These are phyloP conservation scores for Toxicodendron radicans DNA, from an alignment of 345 rosid species.

Conservation along the genomic window DNA sequence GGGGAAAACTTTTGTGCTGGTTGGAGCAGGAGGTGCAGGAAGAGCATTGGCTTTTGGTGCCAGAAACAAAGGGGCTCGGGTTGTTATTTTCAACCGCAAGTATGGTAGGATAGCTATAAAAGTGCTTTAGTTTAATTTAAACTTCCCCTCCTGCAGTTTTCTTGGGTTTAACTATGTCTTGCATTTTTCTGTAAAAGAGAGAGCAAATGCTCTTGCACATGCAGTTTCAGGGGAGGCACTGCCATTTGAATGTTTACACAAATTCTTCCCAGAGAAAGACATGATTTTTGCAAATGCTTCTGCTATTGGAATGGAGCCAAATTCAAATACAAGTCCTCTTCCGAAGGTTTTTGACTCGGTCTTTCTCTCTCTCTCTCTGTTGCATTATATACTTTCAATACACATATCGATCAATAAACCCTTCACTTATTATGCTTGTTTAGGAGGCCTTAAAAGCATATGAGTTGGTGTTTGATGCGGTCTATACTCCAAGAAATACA, in stretches of 20 bases:
- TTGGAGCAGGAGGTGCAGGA: slow-evolving; percentile 42
- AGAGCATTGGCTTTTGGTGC: slow-evolving; percentile 38
- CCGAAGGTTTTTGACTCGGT: slow-evolving; percentile 14
- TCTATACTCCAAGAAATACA: slow-evolving; percentile 38
- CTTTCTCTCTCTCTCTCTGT: slow-evolving; percentile 3
- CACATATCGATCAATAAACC: not conserved
- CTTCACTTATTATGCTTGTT: slow-evolving; percentile 17
- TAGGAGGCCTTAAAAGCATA: slow-evolving; percentile 34
- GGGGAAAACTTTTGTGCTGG: slow-evolving; percentile 31
- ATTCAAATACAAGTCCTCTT: slow-evolving; percentile 27
- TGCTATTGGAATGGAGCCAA: slow-evolving; percentile 35
- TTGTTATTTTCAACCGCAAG: slow-evolving; percentile 31
- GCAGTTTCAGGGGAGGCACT: slow-evolving; percentile 40
- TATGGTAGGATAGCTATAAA: slow-evolving; percentile 17
- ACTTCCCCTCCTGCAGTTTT: not conserved
- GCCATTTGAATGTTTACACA: slow-evolving; percentile 22
- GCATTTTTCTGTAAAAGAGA: slow-evolving; percentile 17
- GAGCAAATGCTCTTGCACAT: slow-evolving; percentile 30
- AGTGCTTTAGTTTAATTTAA: not conserved
- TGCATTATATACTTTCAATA: not conserved
- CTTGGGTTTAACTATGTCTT: not conserved
- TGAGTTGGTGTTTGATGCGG: slow-evolving; percentile 34
- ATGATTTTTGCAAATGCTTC: slow-evolving; percentile 36
- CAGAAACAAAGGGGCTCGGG: slow-evolving; percentile 26
- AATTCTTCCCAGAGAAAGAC: slow-evolving; percentile 29